Percentiles rank a stretch among this genome's conserved stretches.
phyloP scores from a whole-genome alignment of 2,329 filamentous ascomycete species.

The Penicillium digitatum region DNA sequence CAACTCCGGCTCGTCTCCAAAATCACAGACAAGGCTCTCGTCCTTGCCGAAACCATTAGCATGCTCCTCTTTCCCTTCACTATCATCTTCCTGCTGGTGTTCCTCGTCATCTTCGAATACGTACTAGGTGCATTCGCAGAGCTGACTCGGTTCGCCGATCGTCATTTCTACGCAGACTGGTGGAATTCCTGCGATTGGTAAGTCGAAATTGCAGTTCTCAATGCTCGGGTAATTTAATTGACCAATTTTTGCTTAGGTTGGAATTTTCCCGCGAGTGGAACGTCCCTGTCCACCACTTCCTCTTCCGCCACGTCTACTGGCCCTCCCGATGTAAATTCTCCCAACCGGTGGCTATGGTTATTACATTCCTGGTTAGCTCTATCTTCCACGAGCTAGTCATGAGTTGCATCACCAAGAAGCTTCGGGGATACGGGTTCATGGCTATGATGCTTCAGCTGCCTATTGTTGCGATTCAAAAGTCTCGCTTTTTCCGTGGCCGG shows the following conservation, averaged over 20 bases:
- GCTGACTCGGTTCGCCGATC: constrained; percentile 86
- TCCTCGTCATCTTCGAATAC: constrained; percentile 98
- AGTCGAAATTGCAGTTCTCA: background rate
- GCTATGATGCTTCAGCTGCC: constrained; percentile 97
- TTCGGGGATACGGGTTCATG: constrained; percentile 87
- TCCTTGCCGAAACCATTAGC: constrained; percentile 84
- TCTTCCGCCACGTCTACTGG: constrained; percentile 88
- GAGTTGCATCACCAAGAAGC: constrained; percentile 96
- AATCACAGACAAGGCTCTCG: constrained; percentile 65
- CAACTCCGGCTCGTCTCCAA: constrained; percentile 49
- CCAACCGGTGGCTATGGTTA: constrained; percentile 70
- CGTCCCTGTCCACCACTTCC: constrained; percentile 93
- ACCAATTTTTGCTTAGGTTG: constrained; percentile 53
- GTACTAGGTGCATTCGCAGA: constrained; percentile 91
- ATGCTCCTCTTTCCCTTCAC: constrained; percentile 95
- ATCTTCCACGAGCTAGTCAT: constrained; percentile 92
- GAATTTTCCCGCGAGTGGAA: constrained; percentile 98
- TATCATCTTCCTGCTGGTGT: constrained; percentile 90
- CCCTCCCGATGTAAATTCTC: constrained; percentile 75
- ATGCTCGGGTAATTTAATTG: background rate
- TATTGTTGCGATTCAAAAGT: constrained; percentile 86
- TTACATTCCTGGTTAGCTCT: constrained; percentile 88
- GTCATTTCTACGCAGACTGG: constrained; percentile 82
- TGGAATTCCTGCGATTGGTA: constrained; percentile 58
- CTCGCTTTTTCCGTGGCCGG: constrained; percentile 67